Base-by-base conservation (phyloP, 805 yeast genomes). In the Myxozyma melibiosi region DNA sequence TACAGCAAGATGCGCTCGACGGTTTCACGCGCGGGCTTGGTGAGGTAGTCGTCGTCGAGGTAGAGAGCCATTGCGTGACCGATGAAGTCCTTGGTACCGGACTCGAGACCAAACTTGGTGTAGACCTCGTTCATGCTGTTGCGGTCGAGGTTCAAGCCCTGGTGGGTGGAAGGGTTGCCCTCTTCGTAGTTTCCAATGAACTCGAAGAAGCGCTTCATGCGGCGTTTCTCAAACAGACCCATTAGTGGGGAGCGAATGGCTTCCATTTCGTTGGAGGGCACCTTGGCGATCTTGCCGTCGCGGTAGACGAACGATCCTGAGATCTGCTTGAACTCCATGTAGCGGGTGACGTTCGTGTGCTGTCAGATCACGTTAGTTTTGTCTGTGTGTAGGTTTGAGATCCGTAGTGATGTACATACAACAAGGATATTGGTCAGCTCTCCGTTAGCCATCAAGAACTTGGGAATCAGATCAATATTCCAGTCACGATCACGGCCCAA, bases 61-160 rank as follows among this genome's bases (percentile, higher is more conserved):
- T 96, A 91, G 58, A 94, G 80, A 14, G 97, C 99, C 99, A 94
- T 94, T 3, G 99, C 94, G 73, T 94, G 99, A 44, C 99, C 99
- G 64, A 94, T 88, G 68, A 94, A 94, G 73, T 94, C 98, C 70
- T 89, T 86, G 20, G 98, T 91, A 35, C 97, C 96, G 54, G 82
- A 81, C 67, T 94, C 97, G 53, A 94, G 81, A 5, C 98, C 96
- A 68, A 84, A 94, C 71, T 92, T 86, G 68, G 82, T 80, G 73
- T 87, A 94, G 35, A 94, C 85, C 67, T 90, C 96, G 64, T 88
- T 89, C 92, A 91, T 92, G 49, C 97, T 88, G 72, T 85, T 86
- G 62, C 78, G 80, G 73, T 92, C 97, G 65, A 94, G 79, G 71
- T 92, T 85, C 25, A 59, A 52, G 8, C 90, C 96, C 69, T 86